Base-by-base conservation (phyloP, 306 rosid species). In the Pterocarpus macrocarpus region DNA sequence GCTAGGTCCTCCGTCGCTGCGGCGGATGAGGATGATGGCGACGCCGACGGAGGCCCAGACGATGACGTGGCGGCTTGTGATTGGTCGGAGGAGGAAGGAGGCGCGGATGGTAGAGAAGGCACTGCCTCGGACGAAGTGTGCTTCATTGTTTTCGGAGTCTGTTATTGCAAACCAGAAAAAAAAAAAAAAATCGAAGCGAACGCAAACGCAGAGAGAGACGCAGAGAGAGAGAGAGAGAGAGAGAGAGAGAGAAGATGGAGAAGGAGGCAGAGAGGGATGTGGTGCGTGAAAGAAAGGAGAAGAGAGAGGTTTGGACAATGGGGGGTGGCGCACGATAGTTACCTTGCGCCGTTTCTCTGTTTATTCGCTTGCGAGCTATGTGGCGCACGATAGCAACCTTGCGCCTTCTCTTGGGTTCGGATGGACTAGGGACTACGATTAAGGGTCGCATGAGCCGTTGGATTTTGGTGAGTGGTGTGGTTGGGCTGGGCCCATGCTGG, bases 1-100 rank as follows among this genome's bases (percentile, higher is more conserved):
- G 89, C 79, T 7, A 90, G 80, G 91, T 93, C 99, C 85, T 96
- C 99, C 78, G 85, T 87, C 64, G 92, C 94, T 14, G 99, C 92
- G 34, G 88, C 85, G 8, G 81, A 57, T 7, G 81, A 57, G 34
- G 71, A 65, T 1, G 69, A 36, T 1, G 97, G 90, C 75, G 86
- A 79, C 30, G 89, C 57, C 7, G 97, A 91, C 74, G 87, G 76
- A 35, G 89, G 33, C 5, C 80, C 64, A 6, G 92, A 76, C 0
- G 92, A 88, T 6, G 94, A 85, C 3, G 94, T 80, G 75, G 90
- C 88, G 0, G 87, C 64, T 15, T 86, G 95, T 3, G 91, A 87
- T 67, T 87, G 95, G 78, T 93, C 99, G 7, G 86, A 55, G 47
- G 55, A 68, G 8, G 76, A 82, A 5, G 57, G 57, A 50, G 92